Base-by-base conservation (phyloP, 768 basidiomycete genomes). In the Boletus reticuloceps region DNA sequence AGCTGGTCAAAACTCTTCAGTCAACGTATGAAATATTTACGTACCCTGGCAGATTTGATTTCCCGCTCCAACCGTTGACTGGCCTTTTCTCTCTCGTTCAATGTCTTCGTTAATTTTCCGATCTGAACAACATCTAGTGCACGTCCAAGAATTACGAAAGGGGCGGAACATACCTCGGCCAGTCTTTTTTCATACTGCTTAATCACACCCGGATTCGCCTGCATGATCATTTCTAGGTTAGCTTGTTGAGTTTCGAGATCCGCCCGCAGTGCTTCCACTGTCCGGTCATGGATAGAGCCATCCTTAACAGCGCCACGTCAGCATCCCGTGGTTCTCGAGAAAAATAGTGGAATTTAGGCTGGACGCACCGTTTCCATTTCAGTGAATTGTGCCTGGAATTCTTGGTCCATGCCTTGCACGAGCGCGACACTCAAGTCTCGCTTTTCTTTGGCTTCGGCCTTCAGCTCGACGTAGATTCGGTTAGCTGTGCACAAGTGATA, bases 121-220 rank as follows among this genome's bases (percentile, higher is more conserved):
- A 96, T 94, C 91, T 95, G 68, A 19, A 52, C 50, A 47, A 25
- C 25, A 11, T 58, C 61, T 9, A 58, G 51, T 31, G 56, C 12
- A 29, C 31, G 34, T 39, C 31, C 41, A 14, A 19, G n/a, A 29
- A 41, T 43, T 32, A 47, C n/a, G 19, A 42, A 50, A 48, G 1
- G n/a, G 12, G 19, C 34, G 14, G 27, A 27, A 69, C 83, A 62
- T 58, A 91, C 92, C 77, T 93, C 85, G 14, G 72, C 72, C 69
- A 88, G 80, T 48, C 92, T 80, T 69, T 79, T 83, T 66, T 94
- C 86, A 72, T 92, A 96, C 67, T 86, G 82, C 52, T 88, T 83
- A 29, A 96, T 80, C 22, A 94, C 86, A 22, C 82, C 82, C 1
- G 85, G 83, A 59, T 93, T 89, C 19, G 91, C 84, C 48, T 78